Evolutionary conservation across 176 grass and related monocot species (phyloP).

Genomic region (Hordeum vulgare): DNA sequence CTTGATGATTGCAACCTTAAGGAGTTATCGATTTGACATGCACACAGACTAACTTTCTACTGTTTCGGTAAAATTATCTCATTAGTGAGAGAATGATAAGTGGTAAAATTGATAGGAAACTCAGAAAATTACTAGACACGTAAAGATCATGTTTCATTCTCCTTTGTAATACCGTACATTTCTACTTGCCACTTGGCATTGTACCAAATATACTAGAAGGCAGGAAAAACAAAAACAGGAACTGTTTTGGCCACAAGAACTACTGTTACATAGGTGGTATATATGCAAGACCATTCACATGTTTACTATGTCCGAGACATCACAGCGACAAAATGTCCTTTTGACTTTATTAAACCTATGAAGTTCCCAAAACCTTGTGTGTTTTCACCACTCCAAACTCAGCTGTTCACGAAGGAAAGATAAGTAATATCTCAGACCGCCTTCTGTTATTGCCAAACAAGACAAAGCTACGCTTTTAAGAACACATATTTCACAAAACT

Average conservation of each 20-base stretch:
- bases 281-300: conserved; percentile 14
- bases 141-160: background rate
- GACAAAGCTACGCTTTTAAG: background rate
- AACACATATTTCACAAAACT: background rate
- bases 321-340: conserved; percentile 10
- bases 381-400: conserved; percentile 14
- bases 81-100: background rate
- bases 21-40: background rate
- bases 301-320: background rate
- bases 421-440: background rate
- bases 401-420: background rate
- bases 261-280: conserved; percentile 29
- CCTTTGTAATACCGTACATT: background rate
- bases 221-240: conserved; percentile 23
- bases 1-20: background rate
- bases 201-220: conserved; percentile 6
- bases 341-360: conserved; percentile 21
- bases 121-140: background rate
- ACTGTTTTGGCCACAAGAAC: conserved; percentile 4
- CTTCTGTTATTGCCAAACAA: background rate
- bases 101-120: background rate
- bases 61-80: background rate
- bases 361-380: background rate
- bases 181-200: background rate
- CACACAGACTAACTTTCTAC: background rate